Conservation (phyloP, 2,329 filamentous ascomycete genomes). For the Fusarium praegraminearum region DNA sequence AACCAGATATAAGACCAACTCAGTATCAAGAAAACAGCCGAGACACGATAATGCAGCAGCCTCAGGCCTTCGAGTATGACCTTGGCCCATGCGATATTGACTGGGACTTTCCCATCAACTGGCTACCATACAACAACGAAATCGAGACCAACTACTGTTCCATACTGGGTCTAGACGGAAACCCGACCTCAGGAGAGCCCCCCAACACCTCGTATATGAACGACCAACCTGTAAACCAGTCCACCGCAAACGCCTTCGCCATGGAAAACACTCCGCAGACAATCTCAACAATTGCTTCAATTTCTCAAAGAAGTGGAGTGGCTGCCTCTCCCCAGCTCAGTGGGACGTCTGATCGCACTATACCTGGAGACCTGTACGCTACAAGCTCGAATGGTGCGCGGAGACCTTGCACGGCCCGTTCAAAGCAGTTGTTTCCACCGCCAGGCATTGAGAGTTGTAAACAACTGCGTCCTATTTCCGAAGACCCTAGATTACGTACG, state of each 20-base stretch:
- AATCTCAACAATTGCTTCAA: background rate
- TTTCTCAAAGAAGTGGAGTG: constrained; percentile 3
- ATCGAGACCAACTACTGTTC: constrained; percentile 43
- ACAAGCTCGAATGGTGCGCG: constrained; percentile 38
- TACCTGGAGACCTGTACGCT: constrained; percentile 31
- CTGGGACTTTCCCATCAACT: constrained; percentile 43
- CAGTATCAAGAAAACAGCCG: background rate
- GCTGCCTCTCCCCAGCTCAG: constrained; percentile 13
- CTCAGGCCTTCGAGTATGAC: constrained; percentile 11
- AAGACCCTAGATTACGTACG: background rate
- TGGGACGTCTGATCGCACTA: constrained; percentile 4
- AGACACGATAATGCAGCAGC: background rate
- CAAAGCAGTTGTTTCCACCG: constrained; percentile 18
- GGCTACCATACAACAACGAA: constrained; percentile 41
- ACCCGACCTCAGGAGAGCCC: background rate
- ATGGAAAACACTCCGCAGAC: background rate
- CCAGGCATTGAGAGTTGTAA: background rate
- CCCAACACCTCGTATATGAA: background rate
- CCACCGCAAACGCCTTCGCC: background rate
- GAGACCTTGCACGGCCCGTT: constrained; percentile 32
- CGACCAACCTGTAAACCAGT: background rate
- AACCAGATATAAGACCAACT: background rate
- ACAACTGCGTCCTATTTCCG: background rate
- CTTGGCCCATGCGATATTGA: constrained; percentile 15
- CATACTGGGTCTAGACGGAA: constrained; percentile 1